Evolutionary conservation across 2,329 filamentous ascomycete species (phyloP), one percentile per base, ranked within the genome.

Genomic region (Geoglossum cookeanum): DNA sequence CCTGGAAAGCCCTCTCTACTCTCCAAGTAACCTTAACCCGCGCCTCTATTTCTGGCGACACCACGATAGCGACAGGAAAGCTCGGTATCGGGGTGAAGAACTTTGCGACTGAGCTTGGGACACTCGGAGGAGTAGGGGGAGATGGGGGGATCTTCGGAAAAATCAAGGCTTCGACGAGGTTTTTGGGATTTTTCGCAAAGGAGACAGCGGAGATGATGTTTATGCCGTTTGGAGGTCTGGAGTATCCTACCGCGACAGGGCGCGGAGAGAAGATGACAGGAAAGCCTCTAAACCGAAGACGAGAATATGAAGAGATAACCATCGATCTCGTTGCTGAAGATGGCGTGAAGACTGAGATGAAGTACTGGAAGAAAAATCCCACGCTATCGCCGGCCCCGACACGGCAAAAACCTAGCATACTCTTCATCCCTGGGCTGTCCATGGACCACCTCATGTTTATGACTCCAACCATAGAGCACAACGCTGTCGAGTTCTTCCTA

Each of bases 361-460:
- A 80, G 63, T 71, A 80, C 63, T 83, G 78, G 77, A 74, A 80
- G 60, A 37, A 37, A 37, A 37, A 37, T 37, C 35, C 35, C 35
- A 37, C 35, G 72, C 79, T 70, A 1, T 65, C 71, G 33, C 33
- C 61, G 6, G 65, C 68, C 44, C 60, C 64, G 1, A 64, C 62
- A 1, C 63, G 71, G 27, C 65, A 69, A 17, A 65, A 70, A 7
- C 72, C 72, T 63, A 77, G 77, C 59, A 67, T 84, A 4, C 74
- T 84, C 59, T 75, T 84, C 71, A 72, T 84, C 49, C 79, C 80
- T 0, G 81, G 80, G 22, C 79, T 79, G 0, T 72, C 77, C 0
- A 80, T 84, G 0, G 78, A 83, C 64, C 77, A 84, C 61, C 75
- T 79, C 60, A 80, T 83, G 56, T 84, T 73, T 60, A 74, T 80